Evolutionary conservation across 106 monocot genomes (phyloP).

Genomic region (Acorus calamus): DNA sequence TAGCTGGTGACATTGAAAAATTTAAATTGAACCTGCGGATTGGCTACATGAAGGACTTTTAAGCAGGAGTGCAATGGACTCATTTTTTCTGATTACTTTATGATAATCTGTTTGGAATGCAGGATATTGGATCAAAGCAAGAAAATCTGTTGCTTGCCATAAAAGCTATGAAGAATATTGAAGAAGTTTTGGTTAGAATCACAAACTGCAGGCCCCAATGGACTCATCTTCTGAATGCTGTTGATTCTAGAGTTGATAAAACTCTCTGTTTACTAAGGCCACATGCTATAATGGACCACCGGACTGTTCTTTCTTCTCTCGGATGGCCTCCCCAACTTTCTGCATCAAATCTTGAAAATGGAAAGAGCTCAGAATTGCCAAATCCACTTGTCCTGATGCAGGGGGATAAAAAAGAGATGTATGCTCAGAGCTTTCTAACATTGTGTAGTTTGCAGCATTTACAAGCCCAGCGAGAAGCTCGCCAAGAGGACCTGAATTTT

Average conservation of each 20-base stretch:
- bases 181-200: constrained; percentile 26
- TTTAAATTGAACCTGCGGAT: no score
- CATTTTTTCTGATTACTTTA: no score
- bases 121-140: constrained; percentile 34
- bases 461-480: constrained; percentile 17
- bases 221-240: constrained; percentile 43
- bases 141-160: constrained; percentile 41
- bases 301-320: constrained; percentile 45
- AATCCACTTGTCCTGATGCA: constrained; percentile 57
- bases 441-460: constrained; percentile 63
- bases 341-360: constrained; percentile 12
- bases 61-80: no score
- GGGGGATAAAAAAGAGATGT: constrained; percentile 36
- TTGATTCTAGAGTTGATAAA: constrained; percentile 63
- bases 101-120: background rate
- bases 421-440: constrained; percentile 43
- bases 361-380: constrained; percentile 15
- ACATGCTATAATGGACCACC: constrained; percentile 49
- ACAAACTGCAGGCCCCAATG: constrained; percentile 23
- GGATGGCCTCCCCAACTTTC: constrained; percentile 71
- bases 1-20: no score
- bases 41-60: no score
- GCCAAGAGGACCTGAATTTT: background rate
- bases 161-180: constrained; percentile 43
- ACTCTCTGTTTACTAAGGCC: constrained; percentile 42